Evolutionary conservation across 2,329 filamentous ascomycete species (phyloP).

Genomic region (Curvularia sp.): DNA sequence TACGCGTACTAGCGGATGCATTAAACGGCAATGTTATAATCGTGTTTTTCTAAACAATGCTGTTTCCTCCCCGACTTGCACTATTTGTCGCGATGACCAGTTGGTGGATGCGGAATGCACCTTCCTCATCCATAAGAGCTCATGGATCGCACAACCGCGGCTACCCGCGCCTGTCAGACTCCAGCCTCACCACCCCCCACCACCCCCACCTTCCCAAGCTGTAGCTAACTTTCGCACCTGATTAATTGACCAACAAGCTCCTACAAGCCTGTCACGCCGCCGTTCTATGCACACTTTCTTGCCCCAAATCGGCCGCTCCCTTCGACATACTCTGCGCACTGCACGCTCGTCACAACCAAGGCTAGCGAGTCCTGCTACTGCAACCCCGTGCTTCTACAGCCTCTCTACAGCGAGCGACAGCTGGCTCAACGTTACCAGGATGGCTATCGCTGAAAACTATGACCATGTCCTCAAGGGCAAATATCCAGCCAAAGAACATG

Average conservation of each 20-base stretch:
- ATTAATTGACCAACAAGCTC: slow-evolving; percentile 21
- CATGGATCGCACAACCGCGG: slow-evolving; percentile 25
- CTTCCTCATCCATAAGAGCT: slow-evolving; percentile 28
- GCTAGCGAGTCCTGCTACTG: not conserved
- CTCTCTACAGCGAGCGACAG: slow-evolving; percentile 12
- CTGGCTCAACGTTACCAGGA: slow-evolving; percentile 27
- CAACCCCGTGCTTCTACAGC: slow-evolving; percentile 13
- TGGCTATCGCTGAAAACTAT: slow-evolving; percentile 45
- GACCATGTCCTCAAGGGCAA: slow-evolving; percentile 61
- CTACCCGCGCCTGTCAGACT: slow-evolving; percentile 32
- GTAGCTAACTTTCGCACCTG: slow-evolving; percentile 16
- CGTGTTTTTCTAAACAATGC: not conserved
- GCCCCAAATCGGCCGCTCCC: slow-evolving; percentile 14
- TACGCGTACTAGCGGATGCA: slow-evolving; percentile 9
- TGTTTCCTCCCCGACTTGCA: not conserved
- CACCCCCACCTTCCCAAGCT: slow-evolving; percentile 31
- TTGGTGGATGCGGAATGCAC: slow-evolving; percentile 11
- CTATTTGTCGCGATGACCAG: not conserved
- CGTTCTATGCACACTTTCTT: slow-evolving; percentile 19
- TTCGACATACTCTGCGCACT: slow-evolving; percentile 13
- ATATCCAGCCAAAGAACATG: slow-evolving; percentile 87
- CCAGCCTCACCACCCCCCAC: slow-evolving; percentile 35
- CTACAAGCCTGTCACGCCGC: slow-evolving; percentile 17
- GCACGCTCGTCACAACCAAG: slow-evolving; percentile 1
- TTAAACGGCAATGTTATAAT: slow-evolving; percentile 2